Evolutionary conservation across 2,329 filamentous ascomycete genomes (phyloP), one percentile per base, ranked within the genome.

Genomic region (Paraconiothyrium sp.): DNA sequence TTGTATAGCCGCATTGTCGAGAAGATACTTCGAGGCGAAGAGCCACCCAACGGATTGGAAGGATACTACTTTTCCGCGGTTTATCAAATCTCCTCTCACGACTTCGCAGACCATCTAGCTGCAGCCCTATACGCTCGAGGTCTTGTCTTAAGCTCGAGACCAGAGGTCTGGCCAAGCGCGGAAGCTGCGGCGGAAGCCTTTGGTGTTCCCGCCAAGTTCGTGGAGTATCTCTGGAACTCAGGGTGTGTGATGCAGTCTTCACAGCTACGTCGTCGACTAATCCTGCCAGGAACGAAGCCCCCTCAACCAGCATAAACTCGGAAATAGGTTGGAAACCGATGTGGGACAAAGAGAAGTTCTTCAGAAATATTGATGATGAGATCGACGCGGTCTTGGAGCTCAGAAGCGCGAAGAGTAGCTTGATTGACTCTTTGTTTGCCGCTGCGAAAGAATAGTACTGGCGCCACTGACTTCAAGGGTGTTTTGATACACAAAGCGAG

Each of bases 381-480:
- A 49, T 62, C 5, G 55, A 56, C 35, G 57, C 60, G 14, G 52
- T 62, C 4, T 37, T 62, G n/a, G 51, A 62, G 22, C 39, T 59
- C 10, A 57, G 61, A 2, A 43, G 60, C 30, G 61, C 61, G 20
- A 63, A 60, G 30, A 63, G 57, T 22, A 63, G 61, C 39, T 43
- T 63, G 30, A 41, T 63, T 5, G 54, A 49, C 20, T 54, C 57
- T 24, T 47, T 60, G 34, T 50, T 37, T 24, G 44, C 55, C 2
- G 30, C 55, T 48, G 55, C 39, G 4, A 41, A 41, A 20, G 39
- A 41, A 16, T 41, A n/a, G 39, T 20, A 37, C 39, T n/a, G 16
- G n/a, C n/a, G 6, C n/a, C 14, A 16, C n/a, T n/a, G 4, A 37
- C 6, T 41, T 41, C 39, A 7, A n/a, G 4, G 4, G 1, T 41